These are phyloP conservation scores for Achaetomiella virescens DNA, from an alignment of 495 filamentous ascomycete species.

Conservation along the genomic window DNA sequence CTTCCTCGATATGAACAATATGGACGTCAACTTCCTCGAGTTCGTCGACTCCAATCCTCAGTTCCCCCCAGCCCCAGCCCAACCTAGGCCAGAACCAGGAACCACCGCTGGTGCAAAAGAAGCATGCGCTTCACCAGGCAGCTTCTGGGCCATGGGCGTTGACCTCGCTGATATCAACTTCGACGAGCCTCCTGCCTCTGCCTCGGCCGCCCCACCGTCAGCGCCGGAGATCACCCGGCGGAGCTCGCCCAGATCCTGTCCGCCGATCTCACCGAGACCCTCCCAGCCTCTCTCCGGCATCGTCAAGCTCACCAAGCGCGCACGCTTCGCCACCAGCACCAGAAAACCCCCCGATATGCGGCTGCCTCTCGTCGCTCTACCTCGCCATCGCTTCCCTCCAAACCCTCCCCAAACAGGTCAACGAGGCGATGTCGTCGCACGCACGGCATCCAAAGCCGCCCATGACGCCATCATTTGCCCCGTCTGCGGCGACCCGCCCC, in stretches of 20 bases:
- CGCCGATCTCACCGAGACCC: slow-evolving; percentile 1
- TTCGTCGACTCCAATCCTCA: slow-evolving; percentile 17
- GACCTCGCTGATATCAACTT: slow-evolving; percentile 16
- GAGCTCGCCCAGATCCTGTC: slow-evolving; percentile 12
- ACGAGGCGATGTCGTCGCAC: slow-evolving; percentile 47
- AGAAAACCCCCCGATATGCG: slow-evolving; percentile 19
- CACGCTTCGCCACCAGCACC: neutral
- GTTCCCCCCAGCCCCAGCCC: neutral
- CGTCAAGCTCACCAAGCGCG: slow-evolving; percentile 8
- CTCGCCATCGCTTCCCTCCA: slow-evolving; percentile 43
- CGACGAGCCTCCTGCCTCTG: neutral
- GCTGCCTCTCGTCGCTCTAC: slow-evolving; percentile 38
- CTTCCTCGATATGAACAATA: slow-evolving; percentile 28
- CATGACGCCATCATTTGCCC: slow-evolving; percentile 54
- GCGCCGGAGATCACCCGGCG: slow-evolving; percentile 12
- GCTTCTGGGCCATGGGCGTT: slow-evolving; percentile 8
- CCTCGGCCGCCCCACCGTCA: neutral
- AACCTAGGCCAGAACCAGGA: neutral
- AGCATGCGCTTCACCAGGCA: neutral
- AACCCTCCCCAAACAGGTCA: slow-evolving; percentile 35
- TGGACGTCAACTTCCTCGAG: slow-evolving; percentile 29
- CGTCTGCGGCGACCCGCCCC: slow-evolving; percentile 45
- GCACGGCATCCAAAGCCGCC: slow-evolving; percentile 50
- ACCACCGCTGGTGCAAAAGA: neutral
- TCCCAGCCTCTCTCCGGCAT: slow-evolving; percentile 17